Base-by-base conservation (phyloP, 345 rosid species). In the Eucalyptus marginata region DNA sequence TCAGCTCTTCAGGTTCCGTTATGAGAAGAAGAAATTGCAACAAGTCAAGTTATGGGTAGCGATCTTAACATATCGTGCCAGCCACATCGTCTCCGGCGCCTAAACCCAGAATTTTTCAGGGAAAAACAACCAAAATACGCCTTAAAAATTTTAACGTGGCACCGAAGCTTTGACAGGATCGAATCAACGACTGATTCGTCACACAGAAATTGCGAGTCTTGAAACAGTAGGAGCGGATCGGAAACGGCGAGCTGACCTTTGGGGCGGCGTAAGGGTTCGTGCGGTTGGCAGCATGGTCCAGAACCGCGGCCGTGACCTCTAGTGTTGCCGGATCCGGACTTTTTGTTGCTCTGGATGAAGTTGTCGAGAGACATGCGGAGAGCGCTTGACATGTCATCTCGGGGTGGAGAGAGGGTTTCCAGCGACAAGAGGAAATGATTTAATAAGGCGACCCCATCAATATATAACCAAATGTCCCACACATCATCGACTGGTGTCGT, bases 311-410 rank as follows among this genome's bases (percentile, higher is more conserved):
- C 98, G 54, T 94, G 90, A 87, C 71, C 95, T 1, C 97, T 87
- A 54, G 91, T 90, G 90, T 90, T 90, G 46, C 92, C 93, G 89
- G 97, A 93, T 93, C 95, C 94, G 40, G 99, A 92, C 90, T 94
- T 96, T 49, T 95, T 96, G 92, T 92, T 96, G 91, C 88, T 94
- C 91, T 96, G 96, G 90, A 97, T 97, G 93, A 97, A 93, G 86
- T 98, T 98, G 64, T 98, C 99, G 71, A 98, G 98, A 81, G 99
- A 95, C 98, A 96, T 96, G 88, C 96, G 97, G 92, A 96, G 94
- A 87, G 97, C 94, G 92, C 94, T 94, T 49, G 99, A 88, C 99
- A 98, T 22, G 13, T 44, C 24, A 40, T 97, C n/a, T 92, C 89
- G 85, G 66, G 62, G 31, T 52, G 29, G 27, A 59, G 83, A 56